Evolutionary conservation across 495 filamentous ascomycete genomes (phyloP), one percentile per base, ranked within the genome.

Genomic region (Penicillium bialowiezense): DNA sequence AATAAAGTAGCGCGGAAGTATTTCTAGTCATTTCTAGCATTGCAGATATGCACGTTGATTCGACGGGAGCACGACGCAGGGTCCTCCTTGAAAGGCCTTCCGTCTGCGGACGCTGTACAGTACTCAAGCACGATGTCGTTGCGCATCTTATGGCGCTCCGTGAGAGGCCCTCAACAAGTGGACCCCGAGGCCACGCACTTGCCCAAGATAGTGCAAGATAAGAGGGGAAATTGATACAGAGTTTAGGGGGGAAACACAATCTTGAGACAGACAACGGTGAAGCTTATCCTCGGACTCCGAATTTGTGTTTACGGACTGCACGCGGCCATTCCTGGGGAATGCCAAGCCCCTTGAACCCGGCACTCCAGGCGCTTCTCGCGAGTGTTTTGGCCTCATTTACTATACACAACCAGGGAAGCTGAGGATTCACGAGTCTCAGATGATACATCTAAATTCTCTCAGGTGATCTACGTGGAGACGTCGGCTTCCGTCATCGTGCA

Each of bases 401-500:
- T n/a, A n/a, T n/a, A n/a, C n/a, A n/a, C n/a, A n/a, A n/a, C n/a
- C n/a, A n/a, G n/a, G n/a, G n/a, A n/a, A n/a, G n/a, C n/a, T n/a
- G n/a, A n/a, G n/a, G n/a, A n/a, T n/a, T n/a, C n/a, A n/a, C n/a
- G n/a, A n/a, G n/a, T 41, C 47, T 50, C 47, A 42, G 38, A 8
- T 26, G 23, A 26, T n/a, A n/a, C n/a, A n/a, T n/a, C n/a, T n/a
- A n/a, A n/a, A n/a, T n/a, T n/a, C n/a, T n/a, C n/a, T n/a, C n/a
- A n/a, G n/a, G 23, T 49, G 46, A 49, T 37, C 26, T 41, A 28
- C 3, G 12, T 12, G 19, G 38, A 2, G 15, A 19, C 36, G 24
- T 42, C 42, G 39, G 31, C 47, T 35, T 14, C 31, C 47, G 47
- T 50, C 47, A 50, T 50, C 23, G 38, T 50, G 47, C 47, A 50